These are phyloP conservation scores for Candida koratica DNA, from an alignment of 805 yeast genomes.

Conservation along the genomic window DNA sequence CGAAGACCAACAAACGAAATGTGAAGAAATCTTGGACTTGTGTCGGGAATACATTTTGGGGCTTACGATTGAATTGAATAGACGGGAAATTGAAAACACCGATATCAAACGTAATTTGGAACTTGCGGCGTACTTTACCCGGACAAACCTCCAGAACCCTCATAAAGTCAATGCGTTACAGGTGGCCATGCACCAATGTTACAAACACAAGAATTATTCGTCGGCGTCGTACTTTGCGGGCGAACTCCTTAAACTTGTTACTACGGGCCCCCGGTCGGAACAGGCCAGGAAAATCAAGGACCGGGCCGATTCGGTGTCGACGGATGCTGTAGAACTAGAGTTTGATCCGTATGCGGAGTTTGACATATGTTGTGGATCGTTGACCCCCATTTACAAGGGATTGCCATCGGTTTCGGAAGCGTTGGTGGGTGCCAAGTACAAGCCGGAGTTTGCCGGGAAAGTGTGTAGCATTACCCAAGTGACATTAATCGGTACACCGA, in stretches of 20 bases:
- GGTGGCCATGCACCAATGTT: slow-evolving; percentile 92
- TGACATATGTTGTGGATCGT: slow-evolving; percentile 82
- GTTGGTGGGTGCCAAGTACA: slow-evolving; percentile 85
- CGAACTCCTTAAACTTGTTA: slow-evolving; percentile 67
- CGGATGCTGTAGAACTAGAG: slow-evolving; percentile 85
- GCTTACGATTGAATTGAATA: slow-evolving; percentile 80
- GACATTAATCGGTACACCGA: slow-evolving; percentile 83
- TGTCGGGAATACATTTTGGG: slow-evolving; percentile 93
- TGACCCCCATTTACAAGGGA: slow-evolving; percentile 84
- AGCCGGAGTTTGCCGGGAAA: slow-evolving; percentile 70
- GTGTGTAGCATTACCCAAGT: slow-evolving; percentile 71
- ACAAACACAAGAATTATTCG: slow-evolving; percentile 82
- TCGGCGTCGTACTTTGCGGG: slow-evolving; percentile 87
- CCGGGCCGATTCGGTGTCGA: slow-evolving; percentile 73
- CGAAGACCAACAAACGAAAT: slow-evolving; percentile 73
- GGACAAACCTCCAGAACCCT: slow-evolving; percentile 71
- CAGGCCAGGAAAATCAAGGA: slow-evolving; percentile 81
- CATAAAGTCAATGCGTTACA: slow-evolving; percentile 87
- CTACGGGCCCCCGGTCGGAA: slow-evolving; percentile 79
- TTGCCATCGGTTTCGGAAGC: slow-evolving; percentile 69
- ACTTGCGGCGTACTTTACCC: slow-evolving; percentile 93
- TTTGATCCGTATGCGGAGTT: slow-evolving; percentile 91
- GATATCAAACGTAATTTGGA: slow-evolving; percentile 84
- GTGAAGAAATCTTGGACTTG: slow-evolving; percentile 62
- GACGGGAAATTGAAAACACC: slow-evolving; percentile 73